phyloP scores from a whole-genome alignment of 495 filamentous ascomycete genomes.

The Penicillium ochrochloron region DNA sequence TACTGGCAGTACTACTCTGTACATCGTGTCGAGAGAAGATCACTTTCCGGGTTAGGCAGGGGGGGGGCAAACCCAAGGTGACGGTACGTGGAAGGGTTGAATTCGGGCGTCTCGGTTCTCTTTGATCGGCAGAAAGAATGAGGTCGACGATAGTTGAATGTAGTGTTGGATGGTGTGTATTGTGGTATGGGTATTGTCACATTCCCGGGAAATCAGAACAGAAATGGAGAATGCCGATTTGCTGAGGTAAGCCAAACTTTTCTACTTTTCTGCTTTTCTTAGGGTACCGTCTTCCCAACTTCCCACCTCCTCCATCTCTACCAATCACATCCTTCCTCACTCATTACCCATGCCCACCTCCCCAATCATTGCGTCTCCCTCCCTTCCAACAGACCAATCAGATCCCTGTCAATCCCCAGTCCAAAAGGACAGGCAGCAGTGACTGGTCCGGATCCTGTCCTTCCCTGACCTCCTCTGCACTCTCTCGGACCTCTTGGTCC shows the following conservation, averaged over 20 bases:
- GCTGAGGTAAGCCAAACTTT: slow-evolving; percentile 7
- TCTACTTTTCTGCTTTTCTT: neutral
- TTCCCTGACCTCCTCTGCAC: neutral
- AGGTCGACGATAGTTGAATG: neutral
- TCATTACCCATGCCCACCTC: slow-evolving; percentile 1
- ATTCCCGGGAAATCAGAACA: too few species aligned
- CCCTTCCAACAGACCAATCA: neutral
- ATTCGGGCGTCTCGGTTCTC: slow-evolving; percentile 17
- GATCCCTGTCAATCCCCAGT: neutral
- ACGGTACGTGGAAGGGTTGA: slow-evolving; percentile 18
- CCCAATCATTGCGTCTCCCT: neutral
- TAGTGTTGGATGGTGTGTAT: neutral
- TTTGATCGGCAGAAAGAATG: slow-evolving; percentile 24
- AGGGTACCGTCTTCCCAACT: neutral
- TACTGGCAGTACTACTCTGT: neutral
- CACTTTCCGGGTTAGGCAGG: slow-evolving; percentile 17
- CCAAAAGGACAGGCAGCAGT: slow-evolving; percentile 12
- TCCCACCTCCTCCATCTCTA: neutral
- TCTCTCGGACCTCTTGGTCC: neutral
- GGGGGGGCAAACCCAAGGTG: slow-evolving; percentile 14
- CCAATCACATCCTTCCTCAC: neutral
- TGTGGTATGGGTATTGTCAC: slow-evolving; percentile 10
- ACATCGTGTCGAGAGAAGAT: slow-evolving; percentile 13
- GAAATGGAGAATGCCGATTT: neutral
- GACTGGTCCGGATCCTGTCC: slow-evolving; percentile 27